phyloP scores from a whole-genome alignment of 1,139 yeast genomes.

The Wickerhamiella pararugosa region DNA sequence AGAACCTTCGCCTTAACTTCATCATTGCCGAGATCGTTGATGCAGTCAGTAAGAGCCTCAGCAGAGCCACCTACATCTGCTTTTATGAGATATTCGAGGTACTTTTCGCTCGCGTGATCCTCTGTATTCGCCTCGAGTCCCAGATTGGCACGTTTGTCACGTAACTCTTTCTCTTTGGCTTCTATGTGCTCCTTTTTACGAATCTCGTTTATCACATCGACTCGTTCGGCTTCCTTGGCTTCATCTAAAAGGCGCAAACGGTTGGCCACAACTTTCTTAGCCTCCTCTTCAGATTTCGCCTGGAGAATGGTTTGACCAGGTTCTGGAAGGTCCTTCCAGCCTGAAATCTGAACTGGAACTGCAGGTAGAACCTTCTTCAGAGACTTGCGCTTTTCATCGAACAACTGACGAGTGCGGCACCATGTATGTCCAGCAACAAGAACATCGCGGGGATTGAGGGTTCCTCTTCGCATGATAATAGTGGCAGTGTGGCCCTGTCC shows the following conservation, averaged over 20 bases:
- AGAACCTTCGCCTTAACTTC: constrained; percentile 60
- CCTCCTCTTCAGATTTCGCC: constrained; percentile 56
- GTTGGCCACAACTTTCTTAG: constrained; percentile 59
- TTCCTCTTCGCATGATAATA: constrained; percentile 65
- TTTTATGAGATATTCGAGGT: constrained; percentile 55
- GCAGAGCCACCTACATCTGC: constrained; percentile 74
- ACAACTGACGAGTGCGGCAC: constrained; percentile 75
- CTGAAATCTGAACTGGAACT: constrained; percentile 79
- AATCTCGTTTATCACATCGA: constrained; percentile 51
- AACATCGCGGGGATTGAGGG: constrained; percentile 35
- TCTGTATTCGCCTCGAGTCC: constrained; percentile 25
- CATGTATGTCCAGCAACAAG: constrained; percentile 71
- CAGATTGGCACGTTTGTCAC: constrained; percentile 21
- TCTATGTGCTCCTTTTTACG: constrained; percentile 33
- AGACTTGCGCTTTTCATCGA: constrained; percentile 53
- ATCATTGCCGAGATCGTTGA: constrained; percentile 69
- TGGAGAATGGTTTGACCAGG: constrained; percentile 81
- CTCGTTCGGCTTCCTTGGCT: constrained; percentile 47
- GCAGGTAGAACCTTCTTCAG: constrained; percentile 70
- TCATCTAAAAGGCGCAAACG: constrained; percentile 43
- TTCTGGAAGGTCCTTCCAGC: constrained; percentile 88
- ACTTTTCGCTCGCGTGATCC: constrained; percentile 16
- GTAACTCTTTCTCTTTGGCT: constrained; percentile 21
- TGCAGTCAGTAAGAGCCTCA: constrained; percentile 58
- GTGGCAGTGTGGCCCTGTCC: constrained; percentile 85